Evolutionary conservation across 2,329 filamentous ascomycete species (phyloP).

Genomic region (Cladophialophora immunda): DNA sequence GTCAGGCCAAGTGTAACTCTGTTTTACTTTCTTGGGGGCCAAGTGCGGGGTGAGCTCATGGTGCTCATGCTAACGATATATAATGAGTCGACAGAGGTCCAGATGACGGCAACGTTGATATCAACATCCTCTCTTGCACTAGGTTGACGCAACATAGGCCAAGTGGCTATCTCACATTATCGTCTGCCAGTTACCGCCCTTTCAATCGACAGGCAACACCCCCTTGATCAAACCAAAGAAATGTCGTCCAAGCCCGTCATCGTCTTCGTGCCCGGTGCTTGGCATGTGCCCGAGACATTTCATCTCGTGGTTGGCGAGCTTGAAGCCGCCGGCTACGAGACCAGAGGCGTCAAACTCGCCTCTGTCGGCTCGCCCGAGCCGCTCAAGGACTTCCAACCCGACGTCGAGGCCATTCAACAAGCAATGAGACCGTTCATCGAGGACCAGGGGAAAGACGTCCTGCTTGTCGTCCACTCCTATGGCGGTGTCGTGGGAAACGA

Average conservation of each 20-base stretch:
- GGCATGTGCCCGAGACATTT: constrained; percentile 48
- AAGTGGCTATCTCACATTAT: background rate
- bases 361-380: constrained; percentile 45
- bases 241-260: constrained; percentile 41
- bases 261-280: constrained; percentile 53
- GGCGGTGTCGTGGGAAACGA: constrained; percentile 45
- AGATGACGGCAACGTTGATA: background rate
- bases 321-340: constrained; percentile 45
- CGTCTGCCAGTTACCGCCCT: background rate
- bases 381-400: constrained; percentile 48
- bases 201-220: background rate
- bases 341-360: constrained; percentile 44
- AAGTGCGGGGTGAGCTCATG: background rate
- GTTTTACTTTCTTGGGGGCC: background rate
- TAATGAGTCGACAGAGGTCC: background rate
- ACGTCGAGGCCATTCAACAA: constrained; percentile 46
- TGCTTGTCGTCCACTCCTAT: constrained; percentile 48
- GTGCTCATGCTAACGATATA: background rate
- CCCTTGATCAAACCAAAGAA: background rate
- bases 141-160: background rate
- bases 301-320: constrained; percentile 45
- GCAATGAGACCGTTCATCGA: constrained; percentile 39
- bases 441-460: constrained; percentile 42
- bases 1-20: background rate
- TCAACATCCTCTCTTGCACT: background rate